A percentile compares a stretch with the other conserved stretches of the same genome.
phyloP scores from a whole-genome alignment of 305 asterid genomes.

The Fraxinus nigra region DNA sequence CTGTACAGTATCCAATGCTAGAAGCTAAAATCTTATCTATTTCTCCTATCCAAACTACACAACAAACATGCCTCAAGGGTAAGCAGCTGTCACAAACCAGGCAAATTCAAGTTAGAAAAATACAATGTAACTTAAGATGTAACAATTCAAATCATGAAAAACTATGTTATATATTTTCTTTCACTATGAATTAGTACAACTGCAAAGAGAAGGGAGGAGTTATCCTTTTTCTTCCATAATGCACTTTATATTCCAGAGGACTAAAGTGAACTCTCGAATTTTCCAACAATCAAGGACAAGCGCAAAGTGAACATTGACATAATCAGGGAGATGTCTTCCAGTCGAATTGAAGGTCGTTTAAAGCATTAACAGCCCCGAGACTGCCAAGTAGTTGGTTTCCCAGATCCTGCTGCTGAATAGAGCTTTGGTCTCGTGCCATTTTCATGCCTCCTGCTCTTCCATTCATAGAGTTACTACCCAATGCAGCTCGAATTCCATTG shows the following conservation, averaged over 20 bases:
- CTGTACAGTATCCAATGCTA: not conserved
- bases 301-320: slow-evolving; percentile 17
- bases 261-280: slow-evolving; percentile 26
- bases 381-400: slow-evolving; percentile 17
- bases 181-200: slow-evolving; percentile 27
- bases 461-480: slow-evolving; percentile 19
- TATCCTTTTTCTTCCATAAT: slow-evolving; percentile 22
- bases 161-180: slow-evolving; percentile 24
- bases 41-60: not conserved
- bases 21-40: not conserved
- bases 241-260: slow-evolving; percentile 29
- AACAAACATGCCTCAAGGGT: not conserved
- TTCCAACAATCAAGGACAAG: slow-evolving; percentile 6
- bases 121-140: not conserved
- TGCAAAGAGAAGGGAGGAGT: not conserved
- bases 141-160: slow-evolving; percentile 29
- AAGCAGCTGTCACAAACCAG: slow-evolving; percentile 33
- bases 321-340: slow-evolving; percentile 28
- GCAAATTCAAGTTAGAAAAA: slow-evolving; percentile 38
- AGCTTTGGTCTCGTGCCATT: slow-evolving; percentile 10
- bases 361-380: slow-evolving; percentile 19
- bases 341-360: slow-evolving; percentile 20
- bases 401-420: slow-evolving; percentile 19
- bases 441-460: slow-evolving; percentile 19
- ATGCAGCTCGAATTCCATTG: slow-evolving; percentile 21